Conservation (phyloP, 2,329 filamentous ascomycete genomes). For the Lasiodiplodia hormozganensis region DNA sequence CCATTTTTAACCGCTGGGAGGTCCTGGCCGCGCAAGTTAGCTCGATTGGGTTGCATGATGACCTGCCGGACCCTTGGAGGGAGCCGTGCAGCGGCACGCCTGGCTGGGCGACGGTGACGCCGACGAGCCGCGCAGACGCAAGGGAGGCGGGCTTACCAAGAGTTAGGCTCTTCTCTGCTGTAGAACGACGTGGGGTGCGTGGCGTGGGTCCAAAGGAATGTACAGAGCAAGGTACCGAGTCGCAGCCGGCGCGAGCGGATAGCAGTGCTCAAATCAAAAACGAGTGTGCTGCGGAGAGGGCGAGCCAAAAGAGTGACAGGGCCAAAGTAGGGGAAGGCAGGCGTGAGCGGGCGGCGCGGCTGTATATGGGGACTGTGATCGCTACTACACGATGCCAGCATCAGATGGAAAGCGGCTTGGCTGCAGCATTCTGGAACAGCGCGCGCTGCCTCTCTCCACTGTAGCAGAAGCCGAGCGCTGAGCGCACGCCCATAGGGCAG, state of each 20-base stretch:
- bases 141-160: constrained; percentile 37
- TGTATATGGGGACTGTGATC: constrained; percentile 19
- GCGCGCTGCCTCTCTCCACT: constrained; percentile 21
- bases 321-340: constrained; percentile 28
- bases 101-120: constrained; percentile 24
- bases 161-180: neutral
- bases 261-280: constrained; percentile 22
- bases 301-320: constrained; percentile 29
- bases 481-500: constrained; percentile 23
- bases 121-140: constrained; percentile 24
- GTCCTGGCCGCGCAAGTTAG: constrained; percentile 16
- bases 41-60: constrained; percentile 28
- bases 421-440: constrained; percentile 28
- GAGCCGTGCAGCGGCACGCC: constrained; percentile 37
- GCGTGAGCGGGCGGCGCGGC: constrained; percentile 9
- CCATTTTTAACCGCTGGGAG: constrained; percentile 43
- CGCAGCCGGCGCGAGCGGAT: constrained; percentile 25
- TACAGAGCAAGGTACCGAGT: constrained; percentile 27
- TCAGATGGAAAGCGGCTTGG: constrained; percentile 23
- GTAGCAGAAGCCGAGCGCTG: constrained; percentile 29
- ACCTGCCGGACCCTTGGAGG: constrained; percentile 14
- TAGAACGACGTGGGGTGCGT: neutral
- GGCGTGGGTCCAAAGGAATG: constrained; percentile 19
- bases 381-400: constrained; percentile 12
- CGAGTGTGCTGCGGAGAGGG: neutral